Evolutionary conservation across 371 early-diverging fungal species (phyloP), one percentile per base, ranked within the genome.

Genomic region (Lichtheimia corymbifera): DNA sequence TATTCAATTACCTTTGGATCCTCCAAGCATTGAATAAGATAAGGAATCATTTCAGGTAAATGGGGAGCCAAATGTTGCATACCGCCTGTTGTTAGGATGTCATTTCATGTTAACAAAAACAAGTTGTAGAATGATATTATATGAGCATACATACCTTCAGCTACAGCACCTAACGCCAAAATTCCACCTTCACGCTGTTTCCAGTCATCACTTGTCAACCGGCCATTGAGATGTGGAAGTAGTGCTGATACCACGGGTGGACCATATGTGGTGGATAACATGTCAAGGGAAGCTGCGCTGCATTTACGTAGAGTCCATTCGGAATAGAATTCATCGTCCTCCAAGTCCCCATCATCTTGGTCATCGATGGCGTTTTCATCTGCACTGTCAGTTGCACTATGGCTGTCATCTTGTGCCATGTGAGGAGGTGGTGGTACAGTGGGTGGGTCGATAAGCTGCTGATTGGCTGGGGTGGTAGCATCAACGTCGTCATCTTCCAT

Each of bases 221-320:
- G 79, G 27, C 83, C 80, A 63, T 91, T 87, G 44, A 97, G 77
- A 53, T 85, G 76, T 4, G 97, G 97, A 64, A 97, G 77, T 22
- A 97, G 74, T 53, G 83, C 71, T 20, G 78, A 70, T 45, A 95
- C 76, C 57, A 97, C 83, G 13, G 84, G 84, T 63, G 87, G 85
- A 50, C 82, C 87, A 67, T 90, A 93, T 4, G 91, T 82, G 14
- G 85, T 86, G 15, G 96, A 85, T 44, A 97, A 68, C 13, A 93
- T 88, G 59, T 98, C 98, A 41, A 98, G 73, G 27, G 94, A 89
- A 9, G 96, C 94, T 0, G 98, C 97, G 3, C 95, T 89, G 79
- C 95, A 97, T 75, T 97, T 97, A 62, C 98, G 92, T 42, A 97
- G 66, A 62, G 93, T 97, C 98, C 98, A 98, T 67, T 93, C 93